Conservation (phyloP, 2,329 filamentous ascomycete genomes). For the Microcyclospora tardicrescens region DNA sequence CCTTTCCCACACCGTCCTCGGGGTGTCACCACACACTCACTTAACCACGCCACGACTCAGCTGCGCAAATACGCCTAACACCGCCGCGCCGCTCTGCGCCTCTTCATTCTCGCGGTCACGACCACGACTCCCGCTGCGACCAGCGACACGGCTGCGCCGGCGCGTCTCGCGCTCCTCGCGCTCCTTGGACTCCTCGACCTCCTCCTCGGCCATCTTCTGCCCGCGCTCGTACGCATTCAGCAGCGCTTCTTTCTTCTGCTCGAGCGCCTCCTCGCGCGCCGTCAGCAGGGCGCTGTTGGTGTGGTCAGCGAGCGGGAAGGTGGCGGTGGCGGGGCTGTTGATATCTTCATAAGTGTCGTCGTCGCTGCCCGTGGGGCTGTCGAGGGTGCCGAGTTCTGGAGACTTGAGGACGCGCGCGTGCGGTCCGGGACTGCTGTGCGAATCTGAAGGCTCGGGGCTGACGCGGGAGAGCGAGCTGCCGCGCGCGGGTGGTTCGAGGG, state of each 20-base stretch:
- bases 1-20: not conserved
- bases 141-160: constrained; percentile 2
- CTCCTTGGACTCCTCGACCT: constrained; percentile 19
- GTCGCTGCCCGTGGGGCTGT: constrained; percentile 13
- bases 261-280: constrained; percentile 5
- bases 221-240: constrained; percentile 22
- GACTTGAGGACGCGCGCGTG: constrained; percentile 19
- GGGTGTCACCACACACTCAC: not conserved
- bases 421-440: constrained; percentile 7
- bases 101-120: constrained; percentile 14
- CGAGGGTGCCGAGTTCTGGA: constrained; percentile 19
- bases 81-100: constrained; percentile 19
- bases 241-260: constrained; percentile 22
- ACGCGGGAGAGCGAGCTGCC: constrained; percentile 17
- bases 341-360: constrained; percentile 2
- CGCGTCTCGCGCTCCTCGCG: constrained; percentile 13
- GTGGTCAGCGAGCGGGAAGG: not conserved
- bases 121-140: constrained; percentile 8
- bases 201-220: constrained; percentile 19
- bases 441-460: constrained; percentile 12
- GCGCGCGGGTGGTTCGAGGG: constrained; percentile 4
- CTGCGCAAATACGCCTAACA: constrained; percentile 22
- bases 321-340: not conserved
- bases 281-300: constrained; percentile 1
- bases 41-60: constrained; percentile 5